Evolutionary conservation across 768 basidiomycete species (phyloP), one percentile per base, ranked within the genome.

Genomic region (Mycena floridula): DNA sequence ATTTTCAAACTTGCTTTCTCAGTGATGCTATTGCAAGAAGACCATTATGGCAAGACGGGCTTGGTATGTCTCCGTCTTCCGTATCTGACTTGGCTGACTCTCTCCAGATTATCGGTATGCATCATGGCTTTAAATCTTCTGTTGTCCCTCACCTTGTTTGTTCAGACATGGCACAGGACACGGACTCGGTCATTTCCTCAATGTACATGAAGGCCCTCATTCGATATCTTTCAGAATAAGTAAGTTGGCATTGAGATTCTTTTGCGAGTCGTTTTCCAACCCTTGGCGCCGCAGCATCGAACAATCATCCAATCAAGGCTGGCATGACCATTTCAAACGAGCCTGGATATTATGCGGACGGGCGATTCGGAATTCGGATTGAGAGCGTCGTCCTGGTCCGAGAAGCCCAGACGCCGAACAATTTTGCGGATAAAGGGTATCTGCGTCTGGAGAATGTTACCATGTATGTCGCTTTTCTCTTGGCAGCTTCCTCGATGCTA

Each of bases 271-370:
- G 13, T 3, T 39, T 22, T 39, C 22, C 20, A 11, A 11, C 23
- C 3, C 38, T 16, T 24, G 23, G n/a, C 9, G 15, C 30, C 37
- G 23, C 22, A 80, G 82, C 72, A 0, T 82, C 81, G 59, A 90
- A 93, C 60, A 79, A 61, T 30, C 76, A 80, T 0, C 59, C 84
- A 0, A 62, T 97, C 46, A 87, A 89, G 58, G 69, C 77, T 5
- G 91, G 92, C 7, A 91, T 92, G 87, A 90, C 90, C 0, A 70
- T 97, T 21, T 92, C 91, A 0, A 96, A 97, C 55, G 93, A 95
- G 52, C 93, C 93, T 1, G 92, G 93, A 7, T 95, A 86, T 60
- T 96, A 96, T 59, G 81, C 79, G 7, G 93, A 97, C 54, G 95
- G 93, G 2, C 68, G 73, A 37, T 98, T 84, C 55, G 95, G 94